Evolutionary conservation across 2,329 filamentous ascomycete species (phyloP), one percentile per base, ranked within the genome.

Genomic region (Epicoccum sorghinum): DNA sequence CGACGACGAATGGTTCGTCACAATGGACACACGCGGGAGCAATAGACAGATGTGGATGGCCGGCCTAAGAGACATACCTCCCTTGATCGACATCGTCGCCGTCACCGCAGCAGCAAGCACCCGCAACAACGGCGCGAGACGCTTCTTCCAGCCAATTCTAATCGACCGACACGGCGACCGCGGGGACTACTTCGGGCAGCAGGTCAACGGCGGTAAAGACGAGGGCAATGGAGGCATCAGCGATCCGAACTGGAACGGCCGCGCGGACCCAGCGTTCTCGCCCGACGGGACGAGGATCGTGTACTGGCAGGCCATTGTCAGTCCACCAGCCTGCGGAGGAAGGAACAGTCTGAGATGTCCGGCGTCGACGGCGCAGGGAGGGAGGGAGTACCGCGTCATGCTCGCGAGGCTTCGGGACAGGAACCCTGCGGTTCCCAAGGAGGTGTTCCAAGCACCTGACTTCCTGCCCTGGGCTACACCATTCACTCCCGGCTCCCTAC

Each of bases 171-270:
- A 79, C 30, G 80, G 79, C 4, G 79, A 82, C 52, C 75, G 79
- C 4, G 78, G 69, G 1, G 47, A 62, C 0, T 82, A 81, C 58
- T 79, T 71, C 50, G 79, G 79, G 3, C 78, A 81, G 58, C 65
- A 69, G 42, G 33, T 52, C 50, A 81, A 81, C 40, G 71, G 61
- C 0, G 77, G 54, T 57, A 58, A 61, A 4, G 46, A 62, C 27
- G 54, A 48, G 7, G 46, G 49, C 35, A 29, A 47, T 4, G 56
- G 56, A 9, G 47, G 51, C 1, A 53, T 77, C n/a, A 76, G 78
- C 47, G 78, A 81, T 47, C 75, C 79, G 0, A 71, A 79, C 24
- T 82, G 80, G 80, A 82, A 82, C 58, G 79, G 69, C 4, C 64
- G 68, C 9, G 80, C 79, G 4, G 80, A 82, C 58, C 80, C 78